Conservation (phyloP, 176 grass and related monocot species). For the Eragrostis curvula region DNA sequence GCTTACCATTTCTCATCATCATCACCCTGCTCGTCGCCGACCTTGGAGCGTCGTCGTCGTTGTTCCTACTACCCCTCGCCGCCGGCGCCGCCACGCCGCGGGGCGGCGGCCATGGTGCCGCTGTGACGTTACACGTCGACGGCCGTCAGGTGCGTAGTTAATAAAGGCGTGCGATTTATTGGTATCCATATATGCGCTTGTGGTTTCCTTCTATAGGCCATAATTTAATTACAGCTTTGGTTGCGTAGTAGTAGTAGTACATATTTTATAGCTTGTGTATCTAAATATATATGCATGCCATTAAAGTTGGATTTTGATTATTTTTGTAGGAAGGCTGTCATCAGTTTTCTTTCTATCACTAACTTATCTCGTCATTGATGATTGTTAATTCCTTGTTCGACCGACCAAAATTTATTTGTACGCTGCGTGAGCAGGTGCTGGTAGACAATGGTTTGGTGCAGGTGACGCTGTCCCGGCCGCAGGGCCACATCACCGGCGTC, state of each 20-base stretch:
- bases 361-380: too few relatives aligned
- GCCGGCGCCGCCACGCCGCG: background rate
- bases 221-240: too few relatives aligned
- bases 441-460: conserved; percentile 79
- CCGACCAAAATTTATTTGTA: too few relatives aligned
- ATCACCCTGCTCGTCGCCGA: background rate
- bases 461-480: conserved; percentile 59
- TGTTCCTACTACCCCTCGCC: background rate
- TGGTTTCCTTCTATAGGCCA: background rate
- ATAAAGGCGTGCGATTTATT: background rate
- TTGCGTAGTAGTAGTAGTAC: too few relatives aligned
- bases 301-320: too few relatives aligned
- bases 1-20: background rate
- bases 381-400: too few relatives aligned
- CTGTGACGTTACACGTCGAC: background rate
- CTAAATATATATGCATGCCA: too few relatives aligned
- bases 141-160: background rate
- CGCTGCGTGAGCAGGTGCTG: conserved; percentile 44
- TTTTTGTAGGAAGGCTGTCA: too few relatives aligned
- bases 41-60: background rate
- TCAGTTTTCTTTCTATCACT: too few relatives aligned
- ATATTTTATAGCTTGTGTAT: too few relatives aligned
- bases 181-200: background rate
- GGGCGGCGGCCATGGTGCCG: background rate
- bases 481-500: conserved; percentile 61